A percentile compares a stretch with the other conserved stretches of the same genome.
Conservation (phyloP, 495 filamentous ascomycete genomes). For the Opeltia flavorubescens region DNA sequence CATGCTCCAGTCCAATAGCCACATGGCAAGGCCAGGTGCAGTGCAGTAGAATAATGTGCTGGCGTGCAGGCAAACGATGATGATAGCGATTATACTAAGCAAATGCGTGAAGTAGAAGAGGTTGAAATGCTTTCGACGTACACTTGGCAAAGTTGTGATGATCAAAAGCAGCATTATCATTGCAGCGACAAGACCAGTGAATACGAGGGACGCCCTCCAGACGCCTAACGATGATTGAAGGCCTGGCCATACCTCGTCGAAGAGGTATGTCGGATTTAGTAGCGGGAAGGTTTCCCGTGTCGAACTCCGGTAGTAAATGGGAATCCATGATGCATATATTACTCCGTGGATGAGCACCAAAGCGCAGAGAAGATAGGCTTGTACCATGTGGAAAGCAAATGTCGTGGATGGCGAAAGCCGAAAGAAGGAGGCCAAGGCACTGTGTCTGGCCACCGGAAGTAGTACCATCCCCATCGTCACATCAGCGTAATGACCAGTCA, state of each 20-base stretch:
- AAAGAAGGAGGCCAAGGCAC: slow-evolving; percentile 22
- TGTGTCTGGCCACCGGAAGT: slow-evolving; percentile 19
- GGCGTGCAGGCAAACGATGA: slow-evolving; percentile 21
- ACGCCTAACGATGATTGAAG: slow-evolving; percentile 17
- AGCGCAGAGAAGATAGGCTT: slow-evolving; percentile 18
- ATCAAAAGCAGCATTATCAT: slow-evolving; percentile 16
- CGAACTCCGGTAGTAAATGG: slow-evolving; percentile 11
- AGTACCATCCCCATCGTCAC: slow-evolving; percentile 24
- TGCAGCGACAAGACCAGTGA: slow-evolving; percentile 13
- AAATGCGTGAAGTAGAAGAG: slow-evolving; percentile 24
- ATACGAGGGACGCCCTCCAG: slow-evolving; percentile 22
- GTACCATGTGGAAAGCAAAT: slow-evolving; percentile 19
- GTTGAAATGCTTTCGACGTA: slow-evolving; percentile 20
- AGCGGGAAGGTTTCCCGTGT: slow-evolving; percentile 13
- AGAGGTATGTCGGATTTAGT: slow-evolving; percentile 21
- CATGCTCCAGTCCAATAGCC: slow-evolving; percentile 22
- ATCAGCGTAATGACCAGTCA: slow-evolving; percentile 21
- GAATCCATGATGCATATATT: slow-evolving; percentile 18
- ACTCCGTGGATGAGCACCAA: slow-evolving; percentile 18
- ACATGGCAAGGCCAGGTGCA: slow-evolving; percentile 20
- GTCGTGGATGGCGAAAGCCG: slow-evolving; percentile 19
- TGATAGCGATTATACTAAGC: slow-evolving; percentile 16
- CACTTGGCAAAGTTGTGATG: slow-evolving; percentile 16
- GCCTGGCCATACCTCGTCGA: slow-evolving; percentile 20
- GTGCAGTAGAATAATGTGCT: slow-evolving; percentile 25